phyloP scores from a whole-genome alignment of 257 asterid species.

The Rehmannia glutinosa region DNA sequence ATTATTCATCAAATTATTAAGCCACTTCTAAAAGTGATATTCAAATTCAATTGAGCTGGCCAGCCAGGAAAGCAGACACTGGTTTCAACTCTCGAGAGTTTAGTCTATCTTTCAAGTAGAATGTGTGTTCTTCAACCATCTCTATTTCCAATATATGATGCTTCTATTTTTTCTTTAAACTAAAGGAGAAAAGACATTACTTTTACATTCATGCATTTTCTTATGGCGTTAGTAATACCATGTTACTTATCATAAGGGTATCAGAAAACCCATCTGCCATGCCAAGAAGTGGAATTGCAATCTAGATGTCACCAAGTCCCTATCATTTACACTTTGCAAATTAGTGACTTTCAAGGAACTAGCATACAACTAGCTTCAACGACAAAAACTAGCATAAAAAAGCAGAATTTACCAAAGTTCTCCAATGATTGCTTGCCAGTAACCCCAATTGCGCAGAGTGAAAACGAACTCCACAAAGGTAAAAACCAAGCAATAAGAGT shows the following conservation, averaged over 20 bases:
- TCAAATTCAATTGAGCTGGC: too few species aligned
- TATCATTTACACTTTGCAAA: neutral
- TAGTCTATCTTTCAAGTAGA: neutral
- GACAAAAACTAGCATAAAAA: neutral
- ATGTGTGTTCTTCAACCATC: neutral
- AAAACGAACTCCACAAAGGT: slow-evolving; percentile 15
- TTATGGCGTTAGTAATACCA: neutral
- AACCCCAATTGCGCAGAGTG: slow-evolving; percentile 4
- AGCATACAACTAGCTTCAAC: neutral
- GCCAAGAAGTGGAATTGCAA: neutral
- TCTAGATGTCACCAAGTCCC: neutral
- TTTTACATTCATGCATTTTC: neutral
- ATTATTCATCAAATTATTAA: too few species aligned
- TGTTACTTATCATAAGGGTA: too few species aligned
- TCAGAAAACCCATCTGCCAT: too few species aligned
- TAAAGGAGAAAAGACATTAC: neutral
- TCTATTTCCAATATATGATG: neutral
- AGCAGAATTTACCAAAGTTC: slow-evolving; percentile 23
- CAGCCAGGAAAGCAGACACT: neutral
- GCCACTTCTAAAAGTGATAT: too few species aligned
- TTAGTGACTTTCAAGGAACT: neutral
- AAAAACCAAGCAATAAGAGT: slow-evolving; percentile 11
- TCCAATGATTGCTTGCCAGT: neutral
- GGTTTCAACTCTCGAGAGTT: neutral
- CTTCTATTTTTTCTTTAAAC: neutral